Conservation (phyloP, 306 rosid genomes). For the Chamaecrista fasciculata region DNA sequence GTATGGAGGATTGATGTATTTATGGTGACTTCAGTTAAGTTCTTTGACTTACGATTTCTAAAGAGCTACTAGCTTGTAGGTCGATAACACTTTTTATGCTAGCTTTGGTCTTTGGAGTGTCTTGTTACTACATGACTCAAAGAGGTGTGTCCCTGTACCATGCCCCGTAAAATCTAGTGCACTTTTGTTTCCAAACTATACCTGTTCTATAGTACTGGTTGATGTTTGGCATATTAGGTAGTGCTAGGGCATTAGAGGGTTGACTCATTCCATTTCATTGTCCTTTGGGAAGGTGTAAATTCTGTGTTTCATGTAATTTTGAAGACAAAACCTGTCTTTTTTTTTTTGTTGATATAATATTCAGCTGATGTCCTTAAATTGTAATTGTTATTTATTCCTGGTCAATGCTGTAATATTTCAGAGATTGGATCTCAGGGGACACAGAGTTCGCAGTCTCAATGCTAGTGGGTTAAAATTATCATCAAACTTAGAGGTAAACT, state of each 20-base stretch:
- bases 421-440: constrained; percentile 99
- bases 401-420: constrained; percentile 38
- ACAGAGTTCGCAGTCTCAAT: constrained; percentile 87
- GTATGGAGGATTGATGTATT: not conserved
- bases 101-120: not conserved
- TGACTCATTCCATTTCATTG: not conserved
- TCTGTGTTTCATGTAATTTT: constrained; percentile 20
- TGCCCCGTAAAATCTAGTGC: not conserved
- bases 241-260: constrained; percentile 2
- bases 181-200: not conserved
- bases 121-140: not conserved
- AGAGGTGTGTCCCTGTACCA: constrained; percentile 1
- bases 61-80: not conserved
- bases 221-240: constrained; percentile 5
- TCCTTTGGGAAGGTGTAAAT: not conserved
- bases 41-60: not conserved
- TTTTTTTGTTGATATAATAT: not conserved
- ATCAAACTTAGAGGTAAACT: constrained; percentile 82
- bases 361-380: constrained; percentile 12
- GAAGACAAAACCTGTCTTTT: not conserved
- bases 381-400: constrained; percentile 21
- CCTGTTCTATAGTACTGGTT: not conserved
- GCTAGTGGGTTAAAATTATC: constrained; percentile 91
- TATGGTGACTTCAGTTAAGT: not conserved
- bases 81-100: not conserved